Evolutionary conservation across 768 basidiomycete genomes (phyloP).

Genomic region (Panaeolus cyanescens): DNA sequence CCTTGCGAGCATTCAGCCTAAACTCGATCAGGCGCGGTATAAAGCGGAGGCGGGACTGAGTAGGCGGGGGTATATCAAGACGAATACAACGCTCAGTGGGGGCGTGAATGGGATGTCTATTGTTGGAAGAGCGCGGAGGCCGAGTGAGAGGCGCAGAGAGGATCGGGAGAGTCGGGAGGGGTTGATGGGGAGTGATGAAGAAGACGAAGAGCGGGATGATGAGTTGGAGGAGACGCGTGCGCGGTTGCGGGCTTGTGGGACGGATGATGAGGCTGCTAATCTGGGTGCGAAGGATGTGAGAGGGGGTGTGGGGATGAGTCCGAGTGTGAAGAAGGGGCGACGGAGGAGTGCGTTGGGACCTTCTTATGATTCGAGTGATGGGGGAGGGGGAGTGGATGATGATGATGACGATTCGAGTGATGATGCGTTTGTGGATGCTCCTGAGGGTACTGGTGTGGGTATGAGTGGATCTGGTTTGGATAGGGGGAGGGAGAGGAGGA

Average conservation of each 20-base stretch:
- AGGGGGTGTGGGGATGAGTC: neutral
- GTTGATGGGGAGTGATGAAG: neutral
- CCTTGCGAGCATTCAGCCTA: slow-evolving; percentile 44
- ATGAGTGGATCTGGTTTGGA: neutral
- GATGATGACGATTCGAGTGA: neutral
- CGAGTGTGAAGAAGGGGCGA: neutral
- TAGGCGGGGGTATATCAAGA: slow-evolving; percentile 45
- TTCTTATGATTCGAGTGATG: neutral
- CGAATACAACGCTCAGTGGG: neutral
- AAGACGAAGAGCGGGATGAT: neutral
- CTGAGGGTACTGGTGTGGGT: neutral
- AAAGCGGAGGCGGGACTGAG: slow-evolving; percentile 74
- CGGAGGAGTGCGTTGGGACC: neutral
- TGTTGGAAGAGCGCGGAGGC: neutral
- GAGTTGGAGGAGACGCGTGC: neutral
- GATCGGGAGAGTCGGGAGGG: neutral
- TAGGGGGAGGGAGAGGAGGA: neutral
- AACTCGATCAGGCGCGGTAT: slow-evolving; percentile 62
- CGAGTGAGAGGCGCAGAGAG: neutral
- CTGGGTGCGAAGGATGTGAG: neutral
- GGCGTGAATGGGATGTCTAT: neutral
- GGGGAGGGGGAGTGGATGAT: neutral
- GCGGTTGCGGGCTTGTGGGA: neutral
- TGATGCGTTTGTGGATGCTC: neutral
- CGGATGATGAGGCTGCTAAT: neutral